A percentile compares a stretch with the other conserved stretches of the same genome.
Conservation (phyloP, 345 rosid species). For the Aquilaria malaccensis region DNA sequence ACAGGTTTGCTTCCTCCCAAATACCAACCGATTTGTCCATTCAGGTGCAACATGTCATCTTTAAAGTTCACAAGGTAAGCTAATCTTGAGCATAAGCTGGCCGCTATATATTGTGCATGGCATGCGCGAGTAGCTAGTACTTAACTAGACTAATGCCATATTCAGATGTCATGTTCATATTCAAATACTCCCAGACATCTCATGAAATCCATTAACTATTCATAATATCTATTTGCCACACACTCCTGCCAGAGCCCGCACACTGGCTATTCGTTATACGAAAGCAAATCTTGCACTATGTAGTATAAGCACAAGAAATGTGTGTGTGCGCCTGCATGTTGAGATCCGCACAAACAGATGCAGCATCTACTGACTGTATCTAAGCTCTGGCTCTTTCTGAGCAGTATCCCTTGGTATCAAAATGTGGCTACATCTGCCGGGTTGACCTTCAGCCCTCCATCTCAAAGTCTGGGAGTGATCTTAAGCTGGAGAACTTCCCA, state of each 20-base stretch:
- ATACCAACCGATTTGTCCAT: constrained; percentile 61
- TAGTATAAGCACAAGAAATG: not conserved
- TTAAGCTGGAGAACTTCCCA: constrained; percentile 71
- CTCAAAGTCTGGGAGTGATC: constrained; percentile 39
- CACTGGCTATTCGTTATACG: no score
- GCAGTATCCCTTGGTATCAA: constrained; percentile 81
- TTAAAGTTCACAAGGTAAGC: constrained; percentile 71
- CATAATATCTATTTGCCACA: no score
- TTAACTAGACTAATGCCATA: no score
- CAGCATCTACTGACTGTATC: not conserved
- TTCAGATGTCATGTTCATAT: no score
- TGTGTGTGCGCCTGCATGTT: not conserved
- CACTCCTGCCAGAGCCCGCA: no score
- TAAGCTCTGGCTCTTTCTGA: not conserved
- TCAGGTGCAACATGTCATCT: constrained; percentile 55
- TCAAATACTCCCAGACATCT: no score
- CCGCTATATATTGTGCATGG: no score
- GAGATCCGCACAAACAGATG: not conserved
- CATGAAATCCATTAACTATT: no score
- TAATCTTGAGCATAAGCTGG: not conserved
- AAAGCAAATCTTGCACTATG: no score
- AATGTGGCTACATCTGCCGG: constrained; percentile 68
- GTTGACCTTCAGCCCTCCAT: constrained; percentile 54
- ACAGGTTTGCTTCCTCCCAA: constrained; percentile 59
- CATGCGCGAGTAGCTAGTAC: no score